These are phyloP conservation scores for Boletus albobrunnescens DNA, from an alignment of 1,284 basidiomycete genomes.

Conservation along the genomic window DNA sequence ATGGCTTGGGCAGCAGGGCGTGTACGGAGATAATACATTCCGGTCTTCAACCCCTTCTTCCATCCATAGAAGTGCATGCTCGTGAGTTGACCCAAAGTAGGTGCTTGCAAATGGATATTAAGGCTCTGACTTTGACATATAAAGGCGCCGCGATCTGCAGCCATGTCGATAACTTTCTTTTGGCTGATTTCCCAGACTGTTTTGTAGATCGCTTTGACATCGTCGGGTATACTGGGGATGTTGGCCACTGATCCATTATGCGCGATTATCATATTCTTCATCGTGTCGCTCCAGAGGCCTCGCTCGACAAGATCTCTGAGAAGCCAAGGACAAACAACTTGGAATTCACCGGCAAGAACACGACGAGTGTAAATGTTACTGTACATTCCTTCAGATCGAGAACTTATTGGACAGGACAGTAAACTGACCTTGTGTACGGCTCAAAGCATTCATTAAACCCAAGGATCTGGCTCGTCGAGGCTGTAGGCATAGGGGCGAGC, in stretches of 20 bases:
- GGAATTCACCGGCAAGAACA: constrained; percentile 99
- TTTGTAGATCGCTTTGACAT: constrained; percentile 96
- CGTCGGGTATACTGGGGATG: constrained; percentile 80
- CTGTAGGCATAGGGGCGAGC: constrained; percentile 97
- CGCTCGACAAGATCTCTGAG: constrained; percentile 95
- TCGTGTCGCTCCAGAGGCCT: constrained; percentile 94
- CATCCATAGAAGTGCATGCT: constrained; percentile 99
- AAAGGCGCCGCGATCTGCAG: constrained; percentile 97
- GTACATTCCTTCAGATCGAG: constrained; percentile 11
- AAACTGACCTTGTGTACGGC: constrained; percentile 81
- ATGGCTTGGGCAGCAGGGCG: constrained; percentile 93
- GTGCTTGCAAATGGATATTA: constrained; percentile 91
- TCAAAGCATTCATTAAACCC: constrained; percentile 99
- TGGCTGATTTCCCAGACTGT: constrained; percentile 99
- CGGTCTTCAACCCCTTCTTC: constrained; percentile 99
- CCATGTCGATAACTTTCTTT: constrained; percentile 97
- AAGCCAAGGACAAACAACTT: constrained; percentile 98
- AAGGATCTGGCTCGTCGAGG: constrained; percentile 97
- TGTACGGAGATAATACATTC: constrained; percentile 96
- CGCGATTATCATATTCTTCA: constrained; percentile 99
- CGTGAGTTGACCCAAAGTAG: constrained; percentile 91
- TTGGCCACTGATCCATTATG: constrained; percentile 95
- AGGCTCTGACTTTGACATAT: constrained; percentile 93
- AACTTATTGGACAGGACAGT: background rate
- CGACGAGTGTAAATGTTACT: constrained; percentile 99